phyloP scores from a whole-genome alignment of 164 flowering plant species.

The Sextonia rubra region DNA sequence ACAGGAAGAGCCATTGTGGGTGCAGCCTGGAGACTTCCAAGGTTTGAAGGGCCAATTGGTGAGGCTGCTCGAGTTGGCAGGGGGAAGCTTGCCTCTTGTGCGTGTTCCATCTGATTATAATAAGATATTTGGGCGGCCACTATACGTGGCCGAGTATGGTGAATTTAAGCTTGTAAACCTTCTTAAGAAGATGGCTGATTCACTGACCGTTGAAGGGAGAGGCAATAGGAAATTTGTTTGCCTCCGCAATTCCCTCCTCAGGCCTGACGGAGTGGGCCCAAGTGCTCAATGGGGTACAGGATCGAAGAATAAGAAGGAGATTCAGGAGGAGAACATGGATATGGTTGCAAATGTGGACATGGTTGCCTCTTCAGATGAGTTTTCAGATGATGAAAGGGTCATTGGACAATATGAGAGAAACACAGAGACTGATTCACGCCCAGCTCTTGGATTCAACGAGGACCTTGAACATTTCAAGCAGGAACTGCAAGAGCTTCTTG shows the following conservation, averaged over 20 bases:
- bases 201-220: conserved; percentile 54
- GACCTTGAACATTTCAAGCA: conserved; percentile 45
- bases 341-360: conserved; percentile 4
- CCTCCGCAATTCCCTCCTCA: conserved; percentile 28
- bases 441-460: conserved; percentile 17
- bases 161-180: conserved; percentile 72
- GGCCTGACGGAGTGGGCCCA: conserved; percentile 21
- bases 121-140: conserved; percentile 65
- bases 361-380: conserved; percentile 58
- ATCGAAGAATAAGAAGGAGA: conserved; percentile 49
- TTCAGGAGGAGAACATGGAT: conserved; percentile 37
- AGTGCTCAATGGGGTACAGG: conserved; percentile 19
- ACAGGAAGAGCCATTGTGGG: conserved; percentile 40
- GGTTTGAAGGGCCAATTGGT: conserved; percentile 73
- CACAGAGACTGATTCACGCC: conserved; percentile 16
- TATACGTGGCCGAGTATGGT: conserved; percentile 75
- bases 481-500: conserved; percentile 87
- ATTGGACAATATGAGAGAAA: conserved; percentile 21
- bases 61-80: conserved; percentile 69
- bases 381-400: conserved; percentile 59
- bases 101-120: conserved; percentile 78
- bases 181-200: conserved; percentile 68
- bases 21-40: conserved; percentile 81
- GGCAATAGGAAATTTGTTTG: conserved; percentile 61
- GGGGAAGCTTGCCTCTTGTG: conserved; percentile 58